These are phyloP conservation scores for Solanum hybrid DNA, from an alignment of 305 asterid genomes.

Conservation along the genomic window DNA sequence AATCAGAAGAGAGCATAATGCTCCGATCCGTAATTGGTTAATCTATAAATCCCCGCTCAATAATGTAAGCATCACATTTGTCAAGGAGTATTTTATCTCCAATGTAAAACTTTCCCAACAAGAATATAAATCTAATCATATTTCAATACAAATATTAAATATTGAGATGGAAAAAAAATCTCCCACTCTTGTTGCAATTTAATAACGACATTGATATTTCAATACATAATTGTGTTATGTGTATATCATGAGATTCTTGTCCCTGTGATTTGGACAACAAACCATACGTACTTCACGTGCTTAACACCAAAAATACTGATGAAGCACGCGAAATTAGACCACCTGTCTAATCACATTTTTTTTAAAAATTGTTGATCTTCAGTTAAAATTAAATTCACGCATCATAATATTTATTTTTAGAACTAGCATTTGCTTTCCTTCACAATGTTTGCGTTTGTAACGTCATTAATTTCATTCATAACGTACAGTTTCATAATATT, in stretches of 20 bases:
- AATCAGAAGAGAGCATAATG: too few relatives aligned
- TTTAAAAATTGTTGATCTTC: accelerated
- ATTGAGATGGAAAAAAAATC: too few relatives aligned
- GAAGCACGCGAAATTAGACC: neutral
- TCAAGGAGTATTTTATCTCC: too few relatives aligned
- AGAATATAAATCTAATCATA: too few relatives aligned
- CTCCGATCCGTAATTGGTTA: too few relatives aligned
- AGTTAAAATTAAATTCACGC: neutral
- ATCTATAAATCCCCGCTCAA: too few relatives aligned
- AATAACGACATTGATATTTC: neutral
- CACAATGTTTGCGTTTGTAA: accelerated
- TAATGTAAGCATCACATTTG: too few relatives aligned
- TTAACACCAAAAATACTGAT: neutral
- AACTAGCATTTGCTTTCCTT: too few relatives aligned
- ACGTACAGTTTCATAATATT: accelerated
- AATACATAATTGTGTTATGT: neutral
- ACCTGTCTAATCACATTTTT: neutral
- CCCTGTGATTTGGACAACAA: neutral
- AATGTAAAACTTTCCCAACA: too few relatives aligned
- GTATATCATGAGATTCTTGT: too few relatives aligned
- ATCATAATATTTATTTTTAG: neutral
- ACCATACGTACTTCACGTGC: neutral
- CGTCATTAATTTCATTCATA: too few relatives aligned
- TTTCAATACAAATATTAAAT: too few relatives aligned
- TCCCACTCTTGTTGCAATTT: neutral